These are phyloP conservation scores for Termitomyces sp. DNA, from an alignment of 768 basidiomycete species.

Conservation along the genomic window DNA sequence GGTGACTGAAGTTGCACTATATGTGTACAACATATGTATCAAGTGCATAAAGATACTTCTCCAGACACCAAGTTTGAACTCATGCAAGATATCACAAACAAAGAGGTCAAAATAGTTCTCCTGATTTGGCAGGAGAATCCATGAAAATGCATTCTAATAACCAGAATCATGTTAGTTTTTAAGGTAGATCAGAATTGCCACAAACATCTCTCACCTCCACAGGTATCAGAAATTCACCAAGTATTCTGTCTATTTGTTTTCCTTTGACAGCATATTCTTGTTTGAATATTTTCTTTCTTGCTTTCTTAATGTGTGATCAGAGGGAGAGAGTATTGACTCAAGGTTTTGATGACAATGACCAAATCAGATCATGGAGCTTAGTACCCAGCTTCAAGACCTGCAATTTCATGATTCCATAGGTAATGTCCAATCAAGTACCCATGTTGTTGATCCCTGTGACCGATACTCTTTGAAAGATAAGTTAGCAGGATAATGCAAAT, in stretches of 20 bases:
- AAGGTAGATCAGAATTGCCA: too few species aligned
- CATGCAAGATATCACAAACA: too few species aligned
- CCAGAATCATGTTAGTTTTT: too few species aligned
- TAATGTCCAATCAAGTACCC: neutral
- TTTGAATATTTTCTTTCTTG: neutral
- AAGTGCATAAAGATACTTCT: too few species aligned
- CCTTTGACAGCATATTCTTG: neutral
- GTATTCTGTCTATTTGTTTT: neutral
- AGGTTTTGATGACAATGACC: neutral
- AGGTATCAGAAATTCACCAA: neutral
- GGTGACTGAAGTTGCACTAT: too few species aligned
- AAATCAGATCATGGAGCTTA: neutral
- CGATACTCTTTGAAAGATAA: neutral
- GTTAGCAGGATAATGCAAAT: neutral
- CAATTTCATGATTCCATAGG: neutral
- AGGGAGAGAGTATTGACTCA: too few species aligned
- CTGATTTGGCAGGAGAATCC: too few species aligned
- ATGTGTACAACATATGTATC: too few species aligned
- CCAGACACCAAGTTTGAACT: too few species aligned
- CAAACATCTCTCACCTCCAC: neutral
- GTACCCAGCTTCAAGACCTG: neutral
- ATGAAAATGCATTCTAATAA: too few species aligned
- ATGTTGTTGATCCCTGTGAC: neutral
- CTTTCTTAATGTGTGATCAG: neutral
- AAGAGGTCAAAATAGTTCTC: too few species aligned